phyloP scores from a whole-genome alignment of 148 eudicot genomes.

The Dianthus caryophyllus region DNA sequence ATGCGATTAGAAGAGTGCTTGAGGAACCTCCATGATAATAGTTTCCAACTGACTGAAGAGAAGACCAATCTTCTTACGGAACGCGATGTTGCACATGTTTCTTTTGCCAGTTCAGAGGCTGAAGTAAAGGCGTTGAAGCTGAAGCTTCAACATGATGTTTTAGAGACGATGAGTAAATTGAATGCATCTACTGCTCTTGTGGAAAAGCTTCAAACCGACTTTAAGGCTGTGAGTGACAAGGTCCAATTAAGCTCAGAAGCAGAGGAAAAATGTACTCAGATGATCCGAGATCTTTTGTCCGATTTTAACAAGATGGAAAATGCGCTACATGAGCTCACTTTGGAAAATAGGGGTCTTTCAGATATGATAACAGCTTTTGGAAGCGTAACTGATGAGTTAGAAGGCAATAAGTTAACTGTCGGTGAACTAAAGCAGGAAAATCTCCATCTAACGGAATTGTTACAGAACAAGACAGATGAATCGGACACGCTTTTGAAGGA shows the following conservation, averaged over 20 bases:
- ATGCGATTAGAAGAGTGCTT: constrained; percentile 53
- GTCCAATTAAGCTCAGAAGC: constrained; percentile 44
- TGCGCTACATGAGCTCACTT: constrained; percentile 50
- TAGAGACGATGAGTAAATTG: constrained; percentile 38
- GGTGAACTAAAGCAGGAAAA: constrained; percentile 51
- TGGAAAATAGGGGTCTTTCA: constrained; percentile 44
- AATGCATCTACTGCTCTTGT: constrained; percentile 43
- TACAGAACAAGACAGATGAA: constrained; percentile 45
- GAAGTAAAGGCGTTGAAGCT: constrained; percentile 43
- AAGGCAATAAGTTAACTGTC: constrained; percentile 34
- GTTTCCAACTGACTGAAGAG: constrained; percentile 45
- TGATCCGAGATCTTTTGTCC: constrained; percentile 46
- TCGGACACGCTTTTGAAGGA: constrained; percentile 47
- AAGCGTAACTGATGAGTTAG: constrained; percentile 49
- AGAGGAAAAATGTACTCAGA: constrained; percentile 44
- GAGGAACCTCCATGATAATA: constrained; percentile 28
- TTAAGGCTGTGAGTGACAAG: constrained; percentile 49
- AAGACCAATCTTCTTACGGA: constrained; percentile 46
- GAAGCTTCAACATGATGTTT: constrained; percentile 50
- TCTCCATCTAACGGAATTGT: constrained; percentile 33
- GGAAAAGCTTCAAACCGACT: constrained; percentile 52
- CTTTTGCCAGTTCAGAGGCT: constrained; percentile 34
- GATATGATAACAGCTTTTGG: constrained; percentile 45
- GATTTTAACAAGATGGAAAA: constrained; percentile 52
- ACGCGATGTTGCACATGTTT: constrained; percentile 39